phyloP scores from a whole-genome alignment of 495 filamentous ascomycete genomes.

The Tuber aestivum region DNA sequence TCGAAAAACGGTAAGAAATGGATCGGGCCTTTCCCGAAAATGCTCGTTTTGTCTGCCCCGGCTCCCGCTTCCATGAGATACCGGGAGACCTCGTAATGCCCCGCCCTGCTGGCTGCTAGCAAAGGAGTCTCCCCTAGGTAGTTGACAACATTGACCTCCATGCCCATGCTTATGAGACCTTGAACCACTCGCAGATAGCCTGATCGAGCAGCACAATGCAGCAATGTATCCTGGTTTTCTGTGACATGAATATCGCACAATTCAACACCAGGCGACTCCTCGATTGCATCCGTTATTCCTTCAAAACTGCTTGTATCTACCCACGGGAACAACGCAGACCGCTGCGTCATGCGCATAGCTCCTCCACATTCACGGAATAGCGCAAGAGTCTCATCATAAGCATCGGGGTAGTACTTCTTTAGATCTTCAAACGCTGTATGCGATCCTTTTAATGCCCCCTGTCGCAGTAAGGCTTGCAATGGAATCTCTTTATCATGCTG shows the following conservation, averaged over 20 bases:
- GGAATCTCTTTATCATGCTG: background rate
- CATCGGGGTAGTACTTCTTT: background rate
- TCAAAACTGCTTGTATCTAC: background rate
- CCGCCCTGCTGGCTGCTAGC: background rate
- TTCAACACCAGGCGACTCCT: background rate
- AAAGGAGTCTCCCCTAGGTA: conserved; percentile 6
- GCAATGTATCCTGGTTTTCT: background rate
- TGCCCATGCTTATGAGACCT: conserved; percentile 6
- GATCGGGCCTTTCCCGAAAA: background rate
- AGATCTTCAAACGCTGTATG: background rate
- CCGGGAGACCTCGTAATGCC: background rate
- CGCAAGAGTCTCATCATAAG: background rate
- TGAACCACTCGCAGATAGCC: conserved; percentile 5
- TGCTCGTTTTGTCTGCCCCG: background rate
- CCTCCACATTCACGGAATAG: conserved; percentile 1
- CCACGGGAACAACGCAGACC: background rate
- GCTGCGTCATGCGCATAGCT: background rate
- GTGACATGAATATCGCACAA: background rate
- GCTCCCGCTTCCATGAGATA: background rate
- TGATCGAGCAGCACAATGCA: conserved; percentile 5
- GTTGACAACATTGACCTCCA: conserved; percentile 2
- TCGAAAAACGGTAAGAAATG: conserved; percentile 1
- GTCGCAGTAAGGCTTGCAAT: background rate
- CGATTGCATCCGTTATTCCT: background rate
- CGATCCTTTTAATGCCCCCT: conserved; percentile 1